Conservation (phyloP, 108 stramenopile species). For the Cyclotella distinguenda region DNA sequence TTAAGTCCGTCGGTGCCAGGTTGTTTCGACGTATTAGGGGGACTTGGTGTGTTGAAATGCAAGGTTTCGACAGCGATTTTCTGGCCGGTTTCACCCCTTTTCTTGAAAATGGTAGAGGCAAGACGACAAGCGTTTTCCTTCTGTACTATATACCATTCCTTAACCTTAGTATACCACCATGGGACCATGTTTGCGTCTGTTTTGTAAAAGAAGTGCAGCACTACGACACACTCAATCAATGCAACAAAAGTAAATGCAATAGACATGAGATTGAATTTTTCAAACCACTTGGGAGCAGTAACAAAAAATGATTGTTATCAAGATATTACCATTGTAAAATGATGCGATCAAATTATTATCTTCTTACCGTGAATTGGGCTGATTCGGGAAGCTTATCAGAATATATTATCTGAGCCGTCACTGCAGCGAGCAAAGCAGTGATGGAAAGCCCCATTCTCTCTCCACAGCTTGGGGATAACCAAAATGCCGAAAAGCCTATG, state of each 20-base stretch:
- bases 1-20: too few relatives aligned
- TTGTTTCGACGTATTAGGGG: too few relatives aligned
- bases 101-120: too few relatives aligned
- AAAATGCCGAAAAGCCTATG: constrained; percentile 42
- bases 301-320: too few relatives aligned
- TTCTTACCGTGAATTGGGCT: constrained; percentile 23
- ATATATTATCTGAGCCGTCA: constrained; percentile 43
- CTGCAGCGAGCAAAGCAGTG: constrained; percentile 42
- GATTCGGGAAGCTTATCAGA: constrained; percentile 32
- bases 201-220: constrained; percentile 38
- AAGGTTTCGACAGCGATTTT: too few relatives aligned
- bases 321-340: too few relatives aligned
- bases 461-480: constrained; percentile 45
- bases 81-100: too few relatives aligned
- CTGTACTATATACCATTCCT: neutral
- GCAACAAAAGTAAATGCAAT: constrained; percentile 24
- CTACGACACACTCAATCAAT: constrained; percentile 36
- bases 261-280: constrained; percentile 24
- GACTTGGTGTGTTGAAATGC: too few relatives aligned
- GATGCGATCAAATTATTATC: too few relatives aligned
- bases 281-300: too few relatives aligned
- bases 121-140: too few relatives aligned
- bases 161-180: neutral
- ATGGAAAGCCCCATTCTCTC: constrained; percentile 54
- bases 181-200: constrained; percentile 9